A percentile compares a stretch with the other conserved stretches of the same genome.
phyloP scores from a whole-genome alignment of 257 asterid species.

The Solanum commersonii region DNA sequence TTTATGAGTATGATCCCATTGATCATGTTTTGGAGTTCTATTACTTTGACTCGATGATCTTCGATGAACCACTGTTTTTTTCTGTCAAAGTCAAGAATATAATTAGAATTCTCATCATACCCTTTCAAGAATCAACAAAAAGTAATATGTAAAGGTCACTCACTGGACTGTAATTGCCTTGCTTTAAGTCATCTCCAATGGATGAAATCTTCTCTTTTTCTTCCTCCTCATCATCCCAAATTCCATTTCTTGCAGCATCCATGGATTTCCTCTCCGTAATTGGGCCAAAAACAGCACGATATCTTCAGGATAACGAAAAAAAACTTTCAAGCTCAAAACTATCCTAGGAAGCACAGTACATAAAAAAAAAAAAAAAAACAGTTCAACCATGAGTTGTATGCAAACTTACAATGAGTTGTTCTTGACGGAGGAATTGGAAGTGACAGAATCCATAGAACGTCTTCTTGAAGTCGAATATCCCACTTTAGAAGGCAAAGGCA shows the following conservation, averaged over 20 bases:
- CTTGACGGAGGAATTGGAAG: constrained; percentile 23
- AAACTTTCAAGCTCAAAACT: neutral
- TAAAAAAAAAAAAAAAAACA: neutral
- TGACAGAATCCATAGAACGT: constrained; percentile 38
- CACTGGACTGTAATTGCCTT: constrained; percentile 31
- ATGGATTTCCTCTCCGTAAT: constrained; percentile 23
- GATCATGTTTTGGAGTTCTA: constrained; percentile 21
- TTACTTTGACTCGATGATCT: constrained; percentile 32
- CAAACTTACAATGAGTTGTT: constrained; percentile 54
- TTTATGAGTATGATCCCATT: constrained; percentile 22
- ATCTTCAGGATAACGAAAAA: constrained; percentile 21
- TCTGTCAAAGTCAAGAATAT: constrained; percentile 24
- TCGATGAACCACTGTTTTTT: constrained; percentile 20
- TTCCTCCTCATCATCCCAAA: constrained; percentile 23
- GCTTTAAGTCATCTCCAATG: constrained; percentile 19
- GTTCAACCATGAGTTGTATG: neutral
- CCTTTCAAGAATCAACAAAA: neutral
- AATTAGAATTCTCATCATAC: neutral
- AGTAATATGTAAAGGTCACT: constrained; percentile 11
- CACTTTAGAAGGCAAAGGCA: constrained; percentile 44
- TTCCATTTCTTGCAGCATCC: constrained; percentile 20
- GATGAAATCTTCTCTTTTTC: constrained; percentile 12
- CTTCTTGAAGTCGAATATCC: constrained; percentile 34
- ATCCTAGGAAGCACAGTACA: neutral
- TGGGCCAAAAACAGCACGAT: constrained; percentile 55